Conservation (phyloP, 2,329 filamentous ascomycete species). For the Trichoderma pleuroti region DNA sequence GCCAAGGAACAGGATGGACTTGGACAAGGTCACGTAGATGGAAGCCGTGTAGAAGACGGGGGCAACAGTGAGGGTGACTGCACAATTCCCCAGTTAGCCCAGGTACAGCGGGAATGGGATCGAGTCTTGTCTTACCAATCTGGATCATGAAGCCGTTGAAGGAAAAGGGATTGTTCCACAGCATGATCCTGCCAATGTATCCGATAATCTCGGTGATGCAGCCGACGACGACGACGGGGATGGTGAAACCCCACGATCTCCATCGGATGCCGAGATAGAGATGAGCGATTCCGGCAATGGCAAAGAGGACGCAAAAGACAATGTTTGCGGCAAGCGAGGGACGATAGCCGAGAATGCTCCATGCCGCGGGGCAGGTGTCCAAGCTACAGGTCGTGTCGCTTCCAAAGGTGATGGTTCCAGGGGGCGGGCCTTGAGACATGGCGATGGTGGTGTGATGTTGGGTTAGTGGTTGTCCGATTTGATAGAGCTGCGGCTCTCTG, state of each 20-base stretch:
- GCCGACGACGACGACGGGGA: slow-evolving; percentile 52
- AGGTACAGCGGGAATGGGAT: background rate
- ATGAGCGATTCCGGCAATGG: slow-evolving; percentile 40
- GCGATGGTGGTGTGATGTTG: background rate
- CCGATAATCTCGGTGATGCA: slow-evolving; percentile 58
- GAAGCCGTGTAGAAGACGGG: slow-evolving; percentile 54
- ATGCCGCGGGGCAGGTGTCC: slow-evolving; percentile 44
- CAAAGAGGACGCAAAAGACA: slow-evolving; percentile 50
- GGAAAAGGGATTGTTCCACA: slow-evolving; percentile 56
- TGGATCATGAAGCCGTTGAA: slow-evolving; percentile 63
- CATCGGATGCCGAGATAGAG: slow-evolving; percentile 43
- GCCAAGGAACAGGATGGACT: slow-evolving; percentile 40
- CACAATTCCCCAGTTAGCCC: background rate
- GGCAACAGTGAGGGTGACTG: slow-evolving; percentile 53
- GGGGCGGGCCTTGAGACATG: background rate
- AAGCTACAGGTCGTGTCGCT: slow-evolving; percentile 46
- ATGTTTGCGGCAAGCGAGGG: slow-evolving; percentile 53
- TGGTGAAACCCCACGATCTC: slow-evolving; percentile 47
- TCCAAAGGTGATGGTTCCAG: slow-evolving; percentile 38
- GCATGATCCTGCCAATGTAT: slow-evolving; percentile 57
- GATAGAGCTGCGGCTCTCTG: background rate
- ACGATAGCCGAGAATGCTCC: slow-evolving; percentile 52
- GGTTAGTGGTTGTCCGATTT: background rate
- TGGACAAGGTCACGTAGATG: slow-evolving; percentile 61
- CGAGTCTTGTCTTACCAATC: slow-evolving; percentile 44